Evolutionary conservation across 1,284 basidiomycete species (phyloP).

Genomic region (Macrocystidia cucumis): DNA sequence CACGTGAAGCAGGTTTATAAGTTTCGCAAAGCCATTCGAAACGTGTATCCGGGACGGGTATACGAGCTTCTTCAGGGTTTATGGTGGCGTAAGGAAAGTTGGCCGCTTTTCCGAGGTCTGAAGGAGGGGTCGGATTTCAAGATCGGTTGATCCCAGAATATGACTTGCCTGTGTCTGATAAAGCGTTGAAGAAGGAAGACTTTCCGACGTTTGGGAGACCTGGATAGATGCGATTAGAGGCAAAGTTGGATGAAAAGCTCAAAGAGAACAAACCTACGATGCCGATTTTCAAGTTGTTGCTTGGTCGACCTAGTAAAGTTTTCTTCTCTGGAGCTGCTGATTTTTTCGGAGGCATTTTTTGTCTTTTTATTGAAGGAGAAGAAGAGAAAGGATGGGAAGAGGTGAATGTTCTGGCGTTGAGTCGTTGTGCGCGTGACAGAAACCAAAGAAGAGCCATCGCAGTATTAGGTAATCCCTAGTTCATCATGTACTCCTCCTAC

Average conservation of each 20-base stretch:
- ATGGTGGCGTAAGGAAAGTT: constrained; percentile 99
- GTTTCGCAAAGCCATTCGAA: constrained; percentile 91
- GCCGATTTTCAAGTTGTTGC: constrained; percentile 93
- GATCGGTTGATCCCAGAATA: constrained; percentile 3
- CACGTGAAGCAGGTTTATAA: constrained; percentile 86
- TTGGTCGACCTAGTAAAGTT: constrained; percentile 78
- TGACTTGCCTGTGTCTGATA: constrained; percentile 76
- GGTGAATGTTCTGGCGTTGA: no score
- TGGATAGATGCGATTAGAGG: constrained; percentile 19
- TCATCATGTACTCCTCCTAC: no score
- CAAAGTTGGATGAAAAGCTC: constrained; percentile 12
- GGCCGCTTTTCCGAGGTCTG: constrained; percentile 94
- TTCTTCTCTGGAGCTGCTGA: constrained; percentile 74
- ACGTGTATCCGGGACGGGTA: constrained; percentile 93
- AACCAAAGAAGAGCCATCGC: no score
- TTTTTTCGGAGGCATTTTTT: constrained; percentile 85
- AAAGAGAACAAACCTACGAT: constrained; percentile 78
- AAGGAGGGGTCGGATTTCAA: constrained; percentile 3
- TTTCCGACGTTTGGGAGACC: constrained; percentile 93
- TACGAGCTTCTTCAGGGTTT: constrained; percentile 88
- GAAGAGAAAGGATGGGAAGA: no score
- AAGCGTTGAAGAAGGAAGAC: constrained; percentile 91
- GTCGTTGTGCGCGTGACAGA: no score
- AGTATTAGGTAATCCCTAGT: no score
- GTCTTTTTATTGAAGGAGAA: constrained; percentile 4